phyloP scores from a whole-genome alignment of 129 eudicot species.

The Deinandra increscens region DNA sequence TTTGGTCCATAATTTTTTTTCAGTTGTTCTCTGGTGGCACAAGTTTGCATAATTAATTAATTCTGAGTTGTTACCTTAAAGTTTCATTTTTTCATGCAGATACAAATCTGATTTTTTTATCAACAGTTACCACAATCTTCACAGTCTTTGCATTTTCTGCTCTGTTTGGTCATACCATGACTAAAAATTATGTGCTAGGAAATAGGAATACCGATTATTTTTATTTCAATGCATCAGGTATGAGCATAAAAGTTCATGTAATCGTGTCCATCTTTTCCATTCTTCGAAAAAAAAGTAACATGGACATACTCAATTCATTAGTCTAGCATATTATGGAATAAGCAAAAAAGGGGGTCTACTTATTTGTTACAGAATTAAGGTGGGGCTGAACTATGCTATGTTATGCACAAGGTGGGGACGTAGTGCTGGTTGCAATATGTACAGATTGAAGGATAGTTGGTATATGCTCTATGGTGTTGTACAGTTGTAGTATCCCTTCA shows the following conservation, averaged over 20 bases:
- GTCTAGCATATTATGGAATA: too few species aligned
- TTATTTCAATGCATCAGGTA: constrained; percentile 99
- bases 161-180: constrained; percentile 81
- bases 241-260: not conserved
- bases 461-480: too few species aligned
- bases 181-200: constrained; percentile 76
- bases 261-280: constrained; percentile 10
- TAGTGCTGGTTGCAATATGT: too few species aligned
- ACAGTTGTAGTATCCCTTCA: too few species aligned
- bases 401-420: too few species aligned
- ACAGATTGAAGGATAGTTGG: too few species aligned
- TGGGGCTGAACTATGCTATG: too few species aligned
- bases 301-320: too few species aligned
- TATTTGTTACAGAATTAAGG: too few species aligned
- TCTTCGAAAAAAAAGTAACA: not conserved
- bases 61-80: not conserved
- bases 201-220: constrained; percentile 90
- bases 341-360: too few species aligned
- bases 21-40: not conserved
- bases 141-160: constrained; percentile 95
- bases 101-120: constrained; percentile 90
- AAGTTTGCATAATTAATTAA: not conserved
- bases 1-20: not conserved
- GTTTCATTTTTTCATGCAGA: constrained; percentile 42
- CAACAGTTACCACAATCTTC: constrained; percentile 95